Evolutionary conservation across 345 rosid genomes (phyloP).

Genomic region (Populus nigra): DNA sequence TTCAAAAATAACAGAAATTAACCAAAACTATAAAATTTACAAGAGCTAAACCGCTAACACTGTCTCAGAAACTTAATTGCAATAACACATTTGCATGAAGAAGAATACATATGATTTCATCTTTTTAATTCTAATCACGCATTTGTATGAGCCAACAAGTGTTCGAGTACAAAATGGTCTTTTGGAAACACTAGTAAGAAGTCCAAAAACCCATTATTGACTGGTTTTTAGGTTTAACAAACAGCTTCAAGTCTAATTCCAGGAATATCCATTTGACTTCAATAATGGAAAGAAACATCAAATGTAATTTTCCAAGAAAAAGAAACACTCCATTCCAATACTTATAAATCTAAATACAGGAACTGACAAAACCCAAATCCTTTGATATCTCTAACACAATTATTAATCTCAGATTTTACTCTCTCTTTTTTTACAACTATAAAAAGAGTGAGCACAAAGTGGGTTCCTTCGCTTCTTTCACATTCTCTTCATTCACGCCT

Average conservation of each 20-base stretch:
- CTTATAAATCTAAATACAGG: background rate
- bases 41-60: background rate
- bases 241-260: constrained; percentile 8
- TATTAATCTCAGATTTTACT: background rate
- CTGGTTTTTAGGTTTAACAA: background rate
- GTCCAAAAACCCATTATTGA: background rate
- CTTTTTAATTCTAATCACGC: background rate
- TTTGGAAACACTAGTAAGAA: background rate
- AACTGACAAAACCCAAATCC: background rate
- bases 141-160: background rate
- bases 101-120: background rate
- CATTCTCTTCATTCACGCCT: constrained; percentile 1
- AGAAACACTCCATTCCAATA: background rate
- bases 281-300: constrained; percentile 6
- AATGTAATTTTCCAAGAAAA: background rate
- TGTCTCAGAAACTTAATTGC: background rate
- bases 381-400: background rate
- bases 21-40: background rate
- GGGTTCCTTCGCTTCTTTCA: background rate
- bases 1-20: background rate
- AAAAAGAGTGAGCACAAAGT: background rate
- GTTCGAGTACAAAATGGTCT: background rate
- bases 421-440: background rate
- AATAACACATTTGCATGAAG: background rate
- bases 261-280: constrained; percentile 6